phyloP scores from a whole-genome alignment of 768 basidiomycete species.

The Tylopilus subfusipes region DNA sequence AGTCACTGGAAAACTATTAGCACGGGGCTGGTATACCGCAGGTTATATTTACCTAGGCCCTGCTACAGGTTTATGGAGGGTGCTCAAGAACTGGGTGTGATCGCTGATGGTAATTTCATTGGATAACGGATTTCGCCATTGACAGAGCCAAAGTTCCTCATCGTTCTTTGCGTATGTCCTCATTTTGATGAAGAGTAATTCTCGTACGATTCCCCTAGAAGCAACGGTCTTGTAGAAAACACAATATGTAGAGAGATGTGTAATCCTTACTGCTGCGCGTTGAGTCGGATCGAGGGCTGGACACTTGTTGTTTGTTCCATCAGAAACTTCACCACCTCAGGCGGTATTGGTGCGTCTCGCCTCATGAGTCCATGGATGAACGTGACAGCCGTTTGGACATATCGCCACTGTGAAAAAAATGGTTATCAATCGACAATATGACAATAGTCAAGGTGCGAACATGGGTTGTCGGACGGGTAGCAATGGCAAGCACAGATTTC shows the following conservation, averaged over 20 bases:
- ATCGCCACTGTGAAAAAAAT: slow-evolving; percentile 64
- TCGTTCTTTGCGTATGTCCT: slow-evolving; percentile 62
- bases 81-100: slow-evolving; percentile 47
- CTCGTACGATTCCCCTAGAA: slow-evolving; percentile 60
- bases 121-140: slow-evolving; percentile 64
- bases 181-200: slow-evolving; percentile 69
- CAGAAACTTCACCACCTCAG: slow-evolving; percentile 60
- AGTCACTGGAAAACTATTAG: slow-evolving; percentile 32
- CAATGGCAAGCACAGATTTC: slow-evolving; percentile 56
- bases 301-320: slow-evolving; percentile 64
- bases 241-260: not conserved
- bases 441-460: slow-evolving; percentile 40
- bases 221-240: not conserved
- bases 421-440: slow-evolving; percentile 3
- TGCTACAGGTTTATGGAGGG: slow-evolving; percentile 40
- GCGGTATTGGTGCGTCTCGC: slow-evolving; percentile 53
- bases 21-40: not conserved
- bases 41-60: slow-evolving; percentile 33
- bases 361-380: slow-evolving; percentile 61
- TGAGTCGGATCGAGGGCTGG: slow-evolving; percentile 63
- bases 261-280: slow-evolving; percentile 54
- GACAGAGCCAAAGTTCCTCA: slow-evolving; percentile 70
- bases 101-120: slow-evolving; percentile 44
- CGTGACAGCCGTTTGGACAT: slow-evolving; percentile 65
- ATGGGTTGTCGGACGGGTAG: slow-evolving; percentile 62